phyloP scores from a whole-genome alignment of 768 basidiomycete species.

The Podaxis mareebaensis region DNA sequence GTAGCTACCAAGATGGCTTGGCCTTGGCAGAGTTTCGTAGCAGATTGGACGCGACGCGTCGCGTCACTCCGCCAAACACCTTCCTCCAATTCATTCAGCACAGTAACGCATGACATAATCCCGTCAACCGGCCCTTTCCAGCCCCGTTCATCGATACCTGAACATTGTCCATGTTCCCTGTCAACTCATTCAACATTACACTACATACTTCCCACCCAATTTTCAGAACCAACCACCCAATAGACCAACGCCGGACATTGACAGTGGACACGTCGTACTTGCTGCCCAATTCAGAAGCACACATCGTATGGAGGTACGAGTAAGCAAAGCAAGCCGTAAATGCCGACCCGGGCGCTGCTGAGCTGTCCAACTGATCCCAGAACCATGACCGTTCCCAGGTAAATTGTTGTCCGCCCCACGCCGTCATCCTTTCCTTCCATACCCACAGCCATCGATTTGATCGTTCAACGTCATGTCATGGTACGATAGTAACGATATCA shows the following conservation, averaged over 20 bases:
- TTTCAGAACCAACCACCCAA: no score
- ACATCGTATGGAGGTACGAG: no score
- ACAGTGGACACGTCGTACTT: no score
- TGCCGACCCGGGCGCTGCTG: background rate
- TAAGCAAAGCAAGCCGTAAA: background rate
- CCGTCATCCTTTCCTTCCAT: background rate
- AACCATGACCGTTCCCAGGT: background rate
- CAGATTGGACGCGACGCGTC: background rate
- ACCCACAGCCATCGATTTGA: background rate
- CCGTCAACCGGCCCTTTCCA: background rate
- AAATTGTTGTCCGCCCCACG: background rate
- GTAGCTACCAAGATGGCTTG: no score
- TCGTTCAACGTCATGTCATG: background rate
- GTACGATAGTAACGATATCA: background rate
- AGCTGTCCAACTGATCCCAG: background rate
- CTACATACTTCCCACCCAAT: no score
- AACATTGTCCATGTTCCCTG: no score
- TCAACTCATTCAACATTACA: no score
- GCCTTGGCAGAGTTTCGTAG: no score
- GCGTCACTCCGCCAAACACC: background rate
- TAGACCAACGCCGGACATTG: no score
- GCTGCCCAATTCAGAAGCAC: no score
- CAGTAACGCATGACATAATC: background rate
- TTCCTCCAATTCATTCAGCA: no score
- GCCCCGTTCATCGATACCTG: no score